A percentile compares a stretch with the other conserved stretches of the same genome.
Conservation (phyloP, 345 rosid genomes). For the Noccaea bulbosa region DNA sequence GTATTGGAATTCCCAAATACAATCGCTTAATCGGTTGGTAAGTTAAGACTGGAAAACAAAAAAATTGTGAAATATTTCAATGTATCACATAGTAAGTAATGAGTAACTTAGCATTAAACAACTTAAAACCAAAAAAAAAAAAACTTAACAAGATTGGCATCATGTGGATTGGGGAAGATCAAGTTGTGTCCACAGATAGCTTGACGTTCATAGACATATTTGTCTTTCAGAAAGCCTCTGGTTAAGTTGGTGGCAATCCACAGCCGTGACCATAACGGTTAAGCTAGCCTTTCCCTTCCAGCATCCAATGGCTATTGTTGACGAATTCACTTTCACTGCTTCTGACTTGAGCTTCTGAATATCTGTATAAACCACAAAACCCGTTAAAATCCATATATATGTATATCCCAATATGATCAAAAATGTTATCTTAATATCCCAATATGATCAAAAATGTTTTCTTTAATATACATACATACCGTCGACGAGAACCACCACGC, state of each 20-base stretch:
- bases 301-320: conserved; percentile 86
- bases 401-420: conserved; percentile 1
- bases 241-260: conserved; percentile 79
- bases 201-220: conserved; percentile 17
- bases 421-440: not conserved
- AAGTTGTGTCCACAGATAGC: not conserved
- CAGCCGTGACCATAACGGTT: conserved; percentile 83
- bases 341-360: conserved; percentile 41
- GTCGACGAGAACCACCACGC: conserved; percentile 65
- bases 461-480: conserved; percentile 44
- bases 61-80: too few relatives aligned
- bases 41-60: too few relatives aligned
- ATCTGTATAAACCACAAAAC: conserved; percentile 43
- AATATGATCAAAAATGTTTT: too few relatives aligned
- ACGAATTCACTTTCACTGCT: conserved; percentile 48
- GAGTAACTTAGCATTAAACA: too few relatives aligned
- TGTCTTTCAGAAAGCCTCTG: conserved; percentile 61
- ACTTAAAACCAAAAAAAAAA: too few relatives aligned
- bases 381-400: not conserved
- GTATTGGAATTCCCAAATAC: too few relatives aligned
- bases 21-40: too few relatives aligned
- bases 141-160: too few relatives aligned
- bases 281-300: conserved; percentile 85
- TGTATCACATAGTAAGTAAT: too few relatives aligned
- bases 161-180: too few relatives aligned